A percentile compares a stretch with the other conserved stretches of the same genome.
Conservation (phyloP, 208 protist genomes). For the Trypanosoma cruzi region DNA sequence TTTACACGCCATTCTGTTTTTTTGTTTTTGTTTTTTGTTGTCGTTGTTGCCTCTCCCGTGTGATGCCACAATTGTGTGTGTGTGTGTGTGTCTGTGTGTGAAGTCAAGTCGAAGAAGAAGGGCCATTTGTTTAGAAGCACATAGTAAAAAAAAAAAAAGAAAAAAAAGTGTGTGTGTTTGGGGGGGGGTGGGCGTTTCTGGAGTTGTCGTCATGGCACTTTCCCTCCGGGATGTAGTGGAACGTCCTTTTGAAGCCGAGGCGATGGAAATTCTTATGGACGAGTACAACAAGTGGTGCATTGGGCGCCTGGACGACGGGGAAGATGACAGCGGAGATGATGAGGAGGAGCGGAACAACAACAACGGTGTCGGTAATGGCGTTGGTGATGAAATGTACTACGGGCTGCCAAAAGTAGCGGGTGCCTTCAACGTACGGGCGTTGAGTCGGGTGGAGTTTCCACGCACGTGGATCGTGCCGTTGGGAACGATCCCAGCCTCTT, state of each 20-base stretch:
- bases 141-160: background rate
- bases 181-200: no score
- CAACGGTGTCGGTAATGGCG: background rate
- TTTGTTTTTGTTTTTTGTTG: background rate
- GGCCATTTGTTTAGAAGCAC: no score
- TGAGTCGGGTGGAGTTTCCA: slow-evolving; percentile 30
- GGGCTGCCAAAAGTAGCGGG: background rate
- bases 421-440: slow-evolving; percentile 23
- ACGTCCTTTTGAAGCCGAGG: slow-evolving; percentile 20
- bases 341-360: background rate
- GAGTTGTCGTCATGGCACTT: slow-evolving; percentile 26
- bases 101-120: no score
- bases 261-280: slow-evolving; percentile 18
- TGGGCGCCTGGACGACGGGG: slow-evolving; percentile 15
- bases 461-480: slow-evolving; percentile 48
- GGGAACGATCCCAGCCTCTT: slow-evolving; percentile 36
- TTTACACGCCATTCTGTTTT: no score
- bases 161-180: background rate
- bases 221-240: slow-evolving; percentile 32
- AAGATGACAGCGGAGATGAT: slow-evolving; percentile 13
- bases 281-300: slow-evolving; percentile 30
- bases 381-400: background rate
- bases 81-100: background rate
- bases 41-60: background rate
- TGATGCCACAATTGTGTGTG: background rate